These are phyloP conservation scores for Escallonia herrerae DNA, from an alignment of 129 eudicot species.

Conservation along the genomic window DNA sequence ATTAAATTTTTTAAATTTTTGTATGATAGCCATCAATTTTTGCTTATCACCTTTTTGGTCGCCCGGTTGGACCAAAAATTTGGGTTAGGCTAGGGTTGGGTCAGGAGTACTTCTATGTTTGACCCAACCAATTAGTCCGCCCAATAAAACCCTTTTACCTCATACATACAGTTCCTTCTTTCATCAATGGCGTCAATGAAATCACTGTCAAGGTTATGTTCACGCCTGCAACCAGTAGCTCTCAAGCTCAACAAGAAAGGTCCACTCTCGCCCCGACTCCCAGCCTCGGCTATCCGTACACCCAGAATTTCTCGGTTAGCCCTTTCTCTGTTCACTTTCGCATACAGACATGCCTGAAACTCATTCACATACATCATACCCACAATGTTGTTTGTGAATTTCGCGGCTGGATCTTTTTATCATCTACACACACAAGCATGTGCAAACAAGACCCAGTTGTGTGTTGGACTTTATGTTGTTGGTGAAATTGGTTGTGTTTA, in stretches of 20 bases:
- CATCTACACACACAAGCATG: not conserved
- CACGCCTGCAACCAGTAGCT: conserved; percentile 24
- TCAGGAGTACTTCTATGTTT: too few relatives aligned
- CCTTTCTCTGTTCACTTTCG: conserved; percentile 24
- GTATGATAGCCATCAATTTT: too few relatives aligned
- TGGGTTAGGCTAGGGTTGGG: too few relatives aligned
- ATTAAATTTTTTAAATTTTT: too few relatives aligned
- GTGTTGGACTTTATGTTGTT: too few relatives aligned
- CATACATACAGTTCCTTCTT: not conserved
- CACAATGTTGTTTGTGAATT: conserved; percentile 2
- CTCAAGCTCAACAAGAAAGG: conserved; percentile 24
- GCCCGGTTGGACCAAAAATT: too few relatives aligned
- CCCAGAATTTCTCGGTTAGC: conserved; percentile 21
- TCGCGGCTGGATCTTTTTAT: conserved; percentile 35
- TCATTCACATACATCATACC: not conserved
- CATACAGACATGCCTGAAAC: not conserved
- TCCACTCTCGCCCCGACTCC: not conserved
- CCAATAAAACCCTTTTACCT: too few relatives aligned
- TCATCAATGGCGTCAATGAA: conserved; percentile 30
- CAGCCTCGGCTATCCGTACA: conserved; percentile 6
- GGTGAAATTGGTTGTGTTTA: too few relatives aligned
- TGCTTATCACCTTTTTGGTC: too few relatives aligned
- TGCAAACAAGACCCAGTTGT: too few relatives aligned
- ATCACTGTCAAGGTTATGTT: conserved; percentile 28
- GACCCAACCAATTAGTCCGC: too few relatives aligned